phyloP scores from a whole-genome alignment of 345 rosid species.

The Balakata baccata region DNA sequence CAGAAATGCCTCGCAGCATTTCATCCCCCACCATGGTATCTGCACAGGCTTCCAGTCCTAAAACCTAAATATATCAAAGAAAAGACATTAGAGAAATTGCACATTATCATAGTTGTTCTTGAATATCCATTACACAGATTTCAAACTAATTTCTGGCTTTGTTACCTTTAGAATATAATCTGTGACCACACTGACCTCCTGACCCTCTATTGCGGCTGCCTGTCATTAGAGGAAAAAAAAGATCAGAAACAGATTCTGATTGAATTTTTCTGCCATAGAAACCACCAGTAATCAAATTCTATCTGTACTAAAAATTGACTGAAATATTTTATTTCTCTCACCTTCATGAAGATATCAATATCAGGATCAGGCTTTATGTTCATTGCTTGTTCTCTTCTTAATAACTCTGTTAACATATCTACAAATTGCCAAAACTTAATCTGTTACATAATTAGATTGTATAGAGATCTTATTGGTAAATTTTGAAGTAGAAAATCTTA shows the following conservation, averaged over 20 bases:
- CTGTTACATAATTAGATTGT: not conserved
- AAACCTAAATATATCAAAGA: slow-evolving; percentile 37
- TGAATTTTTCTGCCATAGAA: too few species aligned
- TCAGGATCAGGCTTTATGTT: slow-evolving; percentile 47
- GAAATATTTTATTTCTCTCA: slow-evolving; percentile 5
- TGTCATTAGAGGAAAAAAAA: slow-evolving; percentile 11
- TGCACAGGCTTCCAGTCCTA: slow-evolving; percentile 64
- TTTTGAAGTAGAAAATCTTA: not conserved
- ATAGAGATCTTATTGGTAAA: not conserved
- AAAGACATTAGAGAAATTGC: not conserved
- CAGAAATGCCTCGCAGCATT: slow-evolving; percentile 64
- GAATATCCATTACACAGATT: not conserved
- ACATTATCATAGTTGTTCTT: not conserved
- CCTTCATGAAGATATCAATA: slow-evolving; percentile 55
- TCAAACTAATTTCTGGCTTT: not conserved
- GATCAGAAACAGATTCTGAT: not conserved
- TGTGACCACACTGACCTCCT: slow-evolving; percentile 29
- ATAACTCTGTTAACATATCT: not conserved
- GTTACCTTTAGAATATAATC: slow-evolving; percentile 54
- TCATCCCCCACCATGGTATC: slow-evolving; percentile 68
- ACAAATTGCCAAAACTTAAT: not conserved
- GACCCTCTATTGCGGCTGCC: slow-evolving; percentile 50
- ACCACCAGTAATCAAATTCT: too few species aligned
- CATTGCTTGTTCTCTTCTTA: slow-evolving; percentile 43
- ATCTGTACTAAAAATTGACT: not conserved